Base-by-base conservation (phyloP, 148 eudicot genomes). In the Rhododendron ferrugineum region DNA sequence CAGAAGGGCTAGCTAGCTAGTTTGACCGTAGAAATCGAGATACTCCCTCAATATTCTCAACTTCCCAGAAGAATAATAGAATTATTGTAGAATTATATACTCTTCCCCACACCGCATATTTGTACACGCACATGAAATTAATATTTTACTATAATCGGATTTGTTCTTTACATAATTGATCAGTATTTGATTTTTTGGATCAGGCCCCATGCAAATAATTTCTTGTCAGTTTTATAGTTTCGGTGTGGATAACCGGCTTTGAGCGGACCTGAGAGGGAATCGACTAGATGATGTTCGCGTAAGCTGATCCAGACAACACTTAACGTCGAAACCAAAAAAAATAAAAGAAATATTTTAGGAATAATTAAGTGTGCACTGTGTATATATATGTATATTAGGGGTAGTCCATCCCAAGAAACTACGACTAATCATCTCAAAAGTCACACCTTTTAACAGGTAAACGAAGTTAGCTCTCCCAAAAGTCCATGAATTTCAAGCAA, bases 401-500 rank as follows among this genome's bases (percentile, higher is more conserved):
- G 32, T 36, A 16, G 44, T 87, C 73, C 64, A 76, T 83, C 40
- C 64, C 82, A 80, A 80, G 82, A 50, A 80, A 81, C 34, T 26
- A 42, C 7, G 26, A 73, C 46, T 52, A 83, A 54, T 42, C 49
- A 18, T 42, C 16, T 87, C 77, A 75, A 87, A 87, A 87, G 82
- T 84, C 85, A 81, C 80, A 10, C 82, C 78, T 11, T 89, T 40
- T 89, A 40, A 49, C 83, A 89, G 76, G 79, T 58, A 83, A 75
- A 54, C 58, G 85, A 87, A 87, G 87, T 42, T 37, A 79, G 58
- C 56, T 80, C 79, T 49, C 68, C 82, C 46, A 60, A 81, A 52
- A 64, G 78, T 89, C 88, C 79, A 90, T 91, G 89, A 91, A 86
- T 76, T 87, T 86, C 18, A 87, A 91, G 90, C 91, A 92, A 89